Conservation (phyloP, 1,284 basidiomycete species). For the Cryptococcus deneoformans region DNA sequence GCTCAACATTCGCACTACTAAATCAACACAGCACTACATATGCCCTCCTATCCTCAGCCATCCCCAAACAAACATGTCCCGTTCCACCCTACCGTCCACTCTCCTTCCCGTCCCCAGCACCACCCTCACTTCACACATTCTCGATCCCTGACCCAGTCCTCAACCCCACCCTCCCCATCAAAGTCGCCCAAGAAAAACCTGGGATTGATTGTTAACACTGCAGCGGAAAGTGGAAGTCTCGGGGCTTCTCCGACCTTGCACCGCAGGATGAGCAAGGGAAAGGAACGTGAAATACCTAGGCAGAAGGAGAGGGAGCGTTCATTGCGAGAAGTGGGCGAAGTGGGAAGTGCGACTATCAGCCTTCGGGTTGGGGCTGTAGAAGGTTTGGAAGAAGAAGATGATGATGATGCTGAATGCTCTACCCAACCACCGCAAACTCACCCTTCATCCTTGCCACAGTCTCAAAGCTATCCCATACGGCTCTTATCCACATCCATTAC, state of each 20-base stretch:
- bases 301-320: conserved; percentile 1
- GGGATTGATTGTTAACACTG: background rate
- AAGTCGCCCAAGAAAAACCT: conserved; percentile 13
- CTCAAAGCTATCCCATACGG: background rate
- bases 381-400: conserved; percentile 13
- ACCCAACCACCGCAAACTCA: background rate
- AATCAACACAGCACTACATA: background rate
- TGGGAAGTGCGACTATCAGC: conserved; percentile 34
- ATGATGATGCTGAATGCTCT: conserved; percentile 9
- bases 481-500: conserved; percentile 2
- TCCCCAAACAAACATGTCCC: conserved; percentile 8
- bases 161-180: conserved; percentile 7
- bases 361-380: conserved; percentile 20
- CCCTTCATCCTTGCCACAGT: background rate
- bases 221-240: background rate
- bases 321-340: conserved; percentile 10
- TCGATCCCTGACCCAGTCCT: background rate
- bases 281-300: conserved; percentile 8
- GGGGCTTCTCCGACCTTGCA: conserved; percentile 1
- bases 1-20: background rate
- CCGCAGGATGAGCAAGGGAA: conserved; percentile 10
- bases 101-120: conserved; percentile 6
- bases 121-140: conserved; percentile 7
- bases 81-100: conserved; percentile 7
- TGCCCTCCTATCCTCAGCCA: conserved; percentile 3